A percentile compares a stretch with the other conserved stretches of the same genome.
Conservation (phyloP, 2,329 filamentous ascomycete genomes). For the Diaporthe sp. region DNA sequence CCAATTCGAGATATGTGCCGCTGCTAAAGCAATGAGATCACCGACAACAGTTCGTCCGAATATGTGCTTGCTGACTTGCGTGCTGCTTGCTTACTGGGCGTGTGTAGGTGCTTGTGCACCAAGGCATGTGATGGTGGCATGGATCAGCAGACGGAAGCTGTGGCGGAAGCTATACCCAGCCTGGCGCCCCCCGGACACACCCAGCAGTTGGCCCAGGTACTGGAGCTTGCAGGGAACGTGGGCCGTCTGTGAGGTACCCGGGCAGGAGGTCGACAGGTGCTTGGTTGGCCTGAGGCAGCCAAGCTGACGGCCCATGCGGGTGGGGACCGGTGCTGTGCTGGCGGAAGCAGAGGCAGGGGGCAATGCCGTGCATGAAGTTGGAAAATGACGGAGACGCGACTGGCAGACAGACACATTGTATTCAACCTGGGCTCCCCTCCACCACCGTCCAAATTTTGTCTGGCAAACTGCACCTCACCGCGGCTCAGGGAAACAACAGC, state of each 20-base stretch:
- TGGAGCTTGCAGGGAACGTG: slow-evolving; percentile 30
- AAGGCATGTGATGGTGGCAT: slow-evolving; percentile 18
- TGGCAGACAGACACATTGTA: slow-evolving; percentile 12
- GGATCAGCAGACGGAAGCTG: slow-evolving; percentile 32
- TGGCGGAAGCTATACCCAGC: slow-evolving; percentile 31
- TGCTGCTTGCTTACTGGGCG: slow-evolving; percentile 1
- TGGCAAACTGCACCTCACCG: neutral
- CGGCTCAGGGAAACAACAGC: slow-evolving; percentile 30
- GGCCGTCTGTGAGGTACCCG: slow-evolving; percentile 8
- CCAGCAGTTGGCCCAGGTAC: slow-evolving; percentile 6
- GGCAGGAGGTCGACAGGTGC: neutral
- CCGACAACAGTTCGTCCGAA: neutral
- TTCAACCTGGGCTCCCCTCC: slow-evolving; percentile 21
- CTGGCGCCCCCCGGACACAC: neutral
- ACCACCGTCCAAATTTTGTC: slow-evolving; percentile 39
- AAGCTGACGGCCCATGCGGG: slow-evolving; percentile 26
- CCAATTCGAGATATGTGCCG: neutral
- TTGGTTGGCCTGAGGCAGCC: slow-evolving; percentile 30
- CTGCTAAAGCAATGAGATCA: neutral
- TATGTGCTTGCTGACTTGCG: slow-evolving; percentile 15
- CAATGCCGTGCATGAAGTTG: slow-evolving; percentile 37
- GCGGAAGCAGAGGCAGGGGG: slow-evolving; percentile 26
- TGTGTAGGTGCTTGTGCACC: slow-evolving; percentile 14
- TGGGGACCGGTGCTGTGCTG: slow-evolving; percentile 28
- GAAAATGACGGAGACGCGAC: slow-evolving; percentile 36